A percentile compares a stretch with the other conserved stretches of the same genome.
These are phyloP conservation scores for Houttuynia cordata DNA, from an alignment of 164 flowering plant genomes.

Conservation along the genomic window DNA sequence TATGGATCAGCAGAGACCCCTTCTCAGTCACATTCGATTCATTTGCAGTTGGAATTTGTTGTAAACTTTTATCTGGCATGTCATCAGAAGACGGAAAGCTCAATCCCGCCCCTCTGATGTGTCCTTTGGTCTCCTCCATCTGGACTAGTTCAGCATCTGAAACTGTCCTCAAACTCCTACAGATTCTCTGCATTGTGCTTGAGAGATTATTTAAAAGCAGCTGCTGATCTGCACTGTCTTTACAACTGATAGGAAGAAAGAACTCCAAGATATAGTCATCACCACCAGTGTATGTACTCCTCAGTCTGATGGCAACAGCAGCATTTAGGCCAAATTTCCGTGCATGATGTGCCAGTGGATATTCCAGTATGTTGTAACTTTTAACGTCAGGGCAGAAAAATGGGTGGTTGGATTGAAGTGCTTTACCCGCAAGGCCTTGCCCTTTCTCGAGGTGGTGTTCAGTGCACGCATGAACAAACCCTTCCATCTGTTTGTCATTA, in stretches of 20 bases:
- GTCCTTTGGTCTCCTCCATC: constrained; percentile 9
- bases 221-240: constrained; percentile 59
- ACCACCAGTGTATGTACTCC: constrained; percentile 64
- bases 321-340: constrained; percentile 72
- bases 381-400: constrained; percentile 69
- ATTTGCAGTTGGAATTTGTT: constrained; percentile 12
- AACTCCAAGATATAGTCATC: constrained; percentile 81
- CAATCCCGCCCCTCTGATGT: constrained; percentile 11
- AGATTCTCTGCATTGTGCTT: constrained; percentile 76
- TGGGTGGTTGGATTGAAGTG: constrained; percentile 74
- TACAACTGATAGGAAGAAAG: constrained; percentile 70
- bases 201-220: constrained; percentile 70
- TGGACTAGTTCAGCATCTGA: constrained; percentile 45
- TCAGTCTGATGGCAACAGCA: constrained; percentile 80
- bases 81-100: constrained; percentile 14
- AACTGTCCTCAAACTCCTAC: constrained; percentile 78
- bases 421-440: constrained; percentile 80
- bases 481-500: constrained; percentile 47
- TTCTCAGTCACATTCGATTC: constrained; percentile 15
- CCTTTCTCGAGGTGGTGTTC: constrained; percentile 78
- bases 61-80: constrained; percentile 15
- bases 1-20: too few species aligned
- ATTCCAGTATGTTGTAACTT: constrained; percentile 51
- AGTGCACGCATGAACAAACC: constrained; percentile 67
- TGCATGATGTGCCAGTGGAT: constrained; percentile 90